A percentile compares a stretch with the other conserved stretches of the same genome.
phyloP scores from a whole-genome alignment of 163 green algal species.

The Scenedesmus sp. region DNA sequence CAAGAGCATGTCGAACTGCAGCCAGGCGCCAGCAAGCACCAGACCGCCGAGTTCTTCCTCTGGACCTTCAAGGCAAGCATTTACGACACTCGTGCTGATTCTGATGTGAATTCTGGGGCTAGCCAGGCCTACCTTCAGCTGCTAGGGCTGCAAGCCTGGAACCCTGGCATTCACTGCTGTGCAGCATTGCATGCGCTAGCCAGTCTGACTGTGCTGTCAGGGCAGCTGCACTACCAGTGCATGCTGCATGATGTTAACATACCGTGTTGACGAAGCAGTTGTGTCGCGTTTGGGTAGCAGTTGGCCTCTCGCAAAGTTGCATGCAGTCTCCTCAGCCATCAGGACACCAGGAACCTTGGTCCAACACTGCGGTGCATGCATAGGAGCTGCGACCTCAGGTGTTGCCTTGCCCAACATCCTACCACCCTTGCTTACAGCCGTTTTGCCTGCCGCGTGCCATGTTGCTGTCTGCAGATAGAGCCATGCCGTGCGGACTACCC shows the following conservation, averaged over 20 bases:
- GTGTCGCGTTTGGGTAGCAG: too few species aligned
- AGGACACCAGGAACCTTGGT: background rate
- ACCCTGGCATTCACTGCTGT: too few species aligned
- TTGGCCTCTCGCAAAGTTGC: too few species aligned
- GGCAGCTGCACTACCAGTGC: background rate
- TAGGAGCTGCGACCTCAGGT: background rate
- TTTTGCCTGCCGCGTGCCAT: background rate
- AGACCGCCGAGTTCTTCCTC: slow-evolving; percentile 12
- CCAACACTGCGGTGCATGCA: background rate
- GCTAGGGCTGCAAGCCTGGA: background rate
- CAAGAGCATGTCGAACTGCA: slow-evolving; percentile 2
- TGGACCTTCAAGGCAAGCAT: slow-evolving; percentile 5
- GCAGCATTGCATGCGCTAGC: background rate
- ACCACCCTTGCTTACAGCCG: background rate
- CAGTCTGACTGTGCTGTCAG: background rate
- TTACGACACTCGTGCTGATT: background rate
- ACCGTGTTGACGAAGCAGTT: background rate
- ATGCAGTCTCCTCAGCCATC: background rate
- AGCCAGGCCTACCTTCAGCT: background rate
- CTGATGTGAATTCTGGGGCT: background rate
- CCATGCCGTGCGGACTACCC: slow-evolving; percentile 27
- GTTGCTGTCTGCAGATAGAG: slow-evolving; percentile 6
- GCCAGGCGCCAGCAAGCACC: slow-evolving; percentile 10
- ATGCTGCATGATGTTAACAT: background rate
- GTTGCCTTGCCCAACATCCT: background rate